phyloP scores from a whole-genome alignment of 2,329 filamentous ascomycete genomes.

The Pestalotiopsis fici region DNA sequence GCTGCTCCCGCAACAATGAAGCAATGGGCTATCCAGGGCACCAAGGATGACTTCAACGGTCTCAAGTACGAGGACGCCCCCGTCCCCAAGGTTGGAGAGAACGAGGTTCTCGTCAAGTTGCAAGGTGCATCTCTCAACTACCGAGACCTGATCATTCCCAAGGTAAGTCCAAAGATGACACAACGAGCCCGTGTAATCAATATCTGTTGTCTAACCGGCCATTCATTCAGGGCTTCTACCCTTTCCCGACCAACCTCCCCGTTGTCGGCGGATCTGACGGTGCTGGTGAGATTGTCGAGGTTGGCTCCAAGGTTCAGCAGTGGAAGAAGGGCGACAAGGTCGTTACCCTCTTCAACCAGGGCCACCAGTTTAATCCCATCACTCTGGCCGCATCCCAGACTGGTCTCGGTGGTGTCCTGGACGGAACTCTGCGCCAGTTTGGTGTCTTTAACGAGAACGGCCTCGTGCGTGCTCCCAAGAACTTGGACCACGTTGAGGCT shows the following conservation, averaged over 20 bases:
- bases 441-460: slow-evolving; percentile 45
- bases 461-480: slow-evolving; percentile 62
- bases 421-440: slow-evolving; percentile 70
- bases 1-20: slow-evolving; percentile 42
- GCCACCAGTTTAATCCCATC: slow-evolving; percentile 47
- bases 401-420: slow-evolving; percentile 67
- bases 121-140: slow-evolving; percentile 55
- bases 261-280: slow-evolving; percentile 55
- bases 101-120: slow-evolving; percentile 71
- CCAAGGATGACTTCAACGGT: slow-evolving; percentile 57
- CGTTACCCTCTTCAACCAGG: slow-evolving; percentile 63
- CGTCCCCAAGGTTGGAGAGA: slow-evolving; percentile 65
- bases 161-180: slow-evolving; percentile 17
- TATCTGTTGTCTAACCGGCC: slow-evolving; percentile 6
- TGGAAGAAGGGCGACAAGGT: slow-evolving; percentile 56
- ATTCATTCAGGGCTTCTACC: slow-evolving; percentile 41
- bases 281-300: slow-evolving; percentile 52
- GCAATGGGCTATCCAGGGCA: slow-evolving; percentile 57
- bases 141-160: slow-evolving; percentile 53
- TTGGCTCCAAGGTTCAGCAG: slow-evolving; percentile 48
- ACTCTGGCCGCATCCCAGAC: slow-evolving; percentile 37
- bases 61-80: slow-evolving; percentile 55
- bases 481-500: slow-evolving; percentile 54
- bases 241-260: slow-evolving; percentile 40
- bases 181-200: background rate